Evolutionary conservation across 2,329 filamentous ascomycete genomes (phyloP).

Genomic region (Onygenales sp.): DNA sequence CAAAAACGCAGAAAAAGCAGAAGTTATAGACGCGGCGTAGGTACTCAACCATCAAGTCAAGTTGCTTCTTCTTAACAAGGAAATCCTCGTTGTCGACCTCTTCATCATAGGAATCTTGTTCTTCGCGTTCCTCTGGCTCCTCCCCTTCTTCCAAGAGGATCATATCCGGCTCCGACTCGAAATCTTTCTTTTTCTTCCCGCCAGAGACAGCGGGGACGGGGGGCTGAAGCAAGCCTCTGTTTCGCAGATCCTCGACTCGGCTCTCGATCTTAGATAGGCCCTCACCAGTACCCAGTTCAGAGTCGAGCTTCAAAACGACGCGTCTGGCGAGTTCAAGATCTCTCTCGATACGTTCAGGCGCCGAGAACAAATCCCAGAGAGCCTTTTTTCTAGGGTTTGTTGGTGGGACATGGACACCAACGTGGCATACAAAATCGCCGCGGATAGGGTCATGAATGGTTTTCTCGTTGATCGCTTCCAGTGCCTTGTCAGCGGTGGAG

Average conservation of each 20-base stretch:
- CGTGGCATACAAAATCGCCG: conserved; percentile 94
- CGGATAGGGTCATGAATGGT: conserved; percentile 89
- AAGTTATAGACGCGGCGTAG: conserved; percentile 95
- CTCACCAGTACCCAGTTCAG: conserved; percentile 70
- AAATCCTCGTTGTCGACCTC: conserved; percentile 87
- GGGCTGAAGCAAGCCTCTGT: conserved; percentile 67
- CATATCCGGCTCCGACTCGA: conserved; percentile 24
- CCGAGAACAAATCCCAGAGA: conserved; percentile 91
- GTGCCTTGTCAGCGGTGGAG: conserved; percentile 67
- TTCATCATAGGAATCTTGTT: conserved; percentile 59
- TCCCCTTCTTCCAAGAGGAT: conserved; percentile 51
- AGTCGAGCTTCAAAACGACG: conserved; percentile 74
- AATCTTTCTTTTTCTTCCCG: conserved; percentile 45
- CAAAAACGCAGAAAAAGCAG: conserved; percentile 99
- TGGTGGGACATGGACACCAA: conserved; percentile 88
- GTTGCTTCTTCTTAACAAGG: conserved; percentile 86
- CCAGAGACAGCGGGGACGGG: conserved; percentile 33
- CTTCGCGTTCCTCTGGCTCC: conserved; percentile 73
- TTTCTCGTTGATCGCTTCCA: conserved; percentile 94
- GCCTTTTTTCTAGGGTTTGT: conserved; percentile 84
- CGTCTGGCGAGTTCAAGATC: conserved; percentile 77
- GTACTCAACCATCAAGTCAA: conserved; percentile 93
- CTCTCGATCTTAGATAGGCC: conserved; percentile 75
- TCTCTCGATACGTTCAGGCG: conserved; percentile 84
- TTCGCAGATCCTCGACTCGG: conserved; percentile 70